Evolutionary conservation across 2,329 filamentous ascomycete genomes (phyloP).

Genomic region (Stagonosporopsis vannaccii): DNA sequence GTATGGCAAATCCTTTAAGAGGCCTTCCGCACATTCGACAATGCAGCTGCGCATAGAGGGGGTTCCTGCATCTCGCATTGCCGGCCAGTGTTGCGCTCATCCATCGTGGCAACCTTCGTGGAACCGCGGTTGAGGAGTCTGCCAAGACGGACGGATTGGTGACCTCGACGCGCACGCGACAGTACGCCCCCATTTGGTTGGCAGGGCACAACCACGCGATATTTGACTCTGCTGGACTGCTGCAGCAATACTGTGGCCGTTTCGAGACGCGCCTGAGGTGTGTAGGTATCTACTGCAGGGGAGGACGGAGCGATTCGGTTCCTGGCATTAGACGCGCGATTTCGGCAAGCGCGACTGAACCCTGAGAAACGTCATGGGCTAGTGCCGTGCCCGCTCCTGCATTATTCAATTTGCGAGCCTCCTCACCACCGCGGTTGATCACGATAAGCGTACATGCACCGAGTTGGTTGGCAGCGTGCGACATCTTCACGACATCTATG

Average conservation of each 20-base stretch:
- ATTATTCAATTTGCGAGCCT: constrained; percentile 20
- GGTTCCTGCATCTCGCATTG: not conserved
- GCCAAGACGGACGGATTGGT: constrained; percentile 13
- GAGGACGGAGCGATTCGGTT: constrained; percentile 6
- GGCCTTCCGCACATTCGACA: not conserved
- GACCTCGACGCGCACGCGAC: constrained; percentile 13
- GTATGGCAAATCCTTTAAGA: not conserved
- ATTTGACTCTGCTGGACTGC: not conserved
- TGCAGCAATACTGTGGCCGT: not conserved
- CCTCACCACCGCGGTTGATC: constrained; percentile 14
- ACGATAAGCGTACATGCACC: constrained; percentile 15
- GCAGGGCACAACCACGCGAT: not conserved
- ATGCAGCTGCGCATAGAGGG: not conserved
- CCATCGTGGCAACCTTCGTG: not conserved
- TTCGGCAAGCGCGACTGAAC: constrained; percentile 22
- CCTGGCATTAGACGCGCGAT: constrained; percentile 17
- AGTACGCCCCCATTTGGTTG: constrained; percentile 1
- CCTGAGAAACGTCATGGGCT: constrained; percentile 21
- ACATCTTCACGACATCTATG: constrained; percentile 9
- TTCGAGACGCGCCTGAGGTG: constrained; percentile 1
- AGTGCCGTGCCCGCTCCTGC: constrained; percentile 20
- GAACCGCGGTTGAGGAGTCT: constrained; percentile 3
- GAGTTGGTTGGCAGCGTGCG: constrained; percentile 13
- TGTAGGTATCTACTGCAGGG: constrained; percentile 7
- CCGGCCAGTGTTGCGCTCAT: not conserved